Base-by-base conservation (phyloP, 2,329 filamentous ascomycete species). In the Aspergillus sp. region DNA sequence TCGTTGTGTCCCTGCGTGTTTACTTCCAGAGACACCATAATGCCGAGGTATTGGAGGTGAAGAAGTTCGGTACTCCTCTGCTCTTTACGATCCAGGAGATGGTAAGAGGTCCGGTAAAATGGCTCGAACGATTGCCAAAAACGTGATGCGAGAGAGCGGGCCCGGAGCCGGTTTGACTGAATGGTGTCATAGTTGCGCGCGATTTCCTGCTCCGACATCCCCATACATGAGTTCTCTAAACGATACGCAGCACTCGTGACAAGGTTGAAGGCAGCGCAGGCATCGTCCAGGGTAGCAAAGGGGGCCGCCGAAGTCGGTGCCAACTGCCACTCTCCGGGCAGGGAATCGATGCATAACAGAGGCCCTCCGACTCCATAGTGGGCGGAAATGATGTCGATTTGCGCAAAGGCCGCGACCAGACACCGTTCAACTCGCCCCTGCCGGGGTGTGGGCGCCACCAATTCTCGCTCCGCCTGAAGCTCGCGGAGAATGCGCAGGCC, bases 401-500 rank as follows among this genome's bases (percentile, higher is more conserved):
- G 58, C 1, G 41, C 42, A 36, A 59, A 55, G 15, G 41, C 42
- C 1, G 42, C 15, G 0, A 59, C 42, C 15, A 54, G 51, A 11
- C 27, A n/a, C 3, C 21, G 52, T 27, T 48, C 30, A 1, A 50
- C 42, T 1, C 15, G n/a, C 5, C 19, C 49, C 3, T 38, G 15
- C 13, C 30, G 44, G 1, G 23, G 30, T 0, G 36, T 57, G 4
- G 36, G 47, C 4, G 47, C 47, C 3, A 51, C 21, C 2, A 51
- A 8, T 11, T 51, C 30, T 6, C 55, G 19, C 7, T 42, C 32
- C 0, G 51, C 51, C 13, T 55, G 15, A 5, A 27, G 32, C 3
- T 55, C 51, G 8, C 30, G 30, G 1, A 59, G 23, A 8, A 59
- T 59, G 11, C 19, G 42, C 6, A 59, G 11, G 1, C 57, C 57